phyloP scores from a whole-genome alignment of 2,329 filamentous ascomycete genomes.

The Fusarium lyarnte region DNA sequence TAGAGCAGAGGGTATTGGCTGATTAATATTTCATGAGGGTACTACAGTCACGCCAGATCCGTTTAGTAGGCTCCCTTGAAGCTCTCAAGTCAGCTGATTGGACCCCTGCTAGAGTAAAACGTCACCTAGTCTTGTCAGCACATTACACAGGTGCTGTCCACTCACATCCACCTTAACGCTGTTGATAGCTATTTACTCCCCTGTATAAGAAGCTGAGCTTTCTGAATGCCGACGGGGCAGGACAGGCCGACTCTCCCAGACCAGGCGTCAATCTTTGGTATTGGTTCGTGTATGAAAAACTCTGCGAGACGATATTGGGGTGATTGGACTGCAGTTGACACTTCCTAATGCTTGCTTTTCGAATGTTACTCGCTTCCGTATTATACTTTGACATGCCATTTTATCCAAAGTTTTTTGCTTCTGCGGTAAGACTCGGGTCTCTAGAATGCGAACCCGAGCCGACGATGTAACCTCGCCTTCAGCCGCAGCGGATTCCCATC shows the following conservation, averaged over 20 bases:
- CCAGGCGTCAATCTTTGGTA: background rate
- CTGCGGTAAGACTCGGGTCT: background rate
- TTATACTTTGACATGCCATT: background rate
- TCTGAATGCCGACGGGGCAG: background rate
- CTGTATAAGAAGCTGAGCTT: background rate
- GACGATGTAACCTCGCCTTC: background rate
- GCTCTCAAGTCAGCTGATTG: background rate
- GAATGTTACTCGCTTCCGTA: background rate
- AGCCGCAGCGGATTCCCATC: background rate
- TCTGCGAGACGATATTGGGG: background rate
- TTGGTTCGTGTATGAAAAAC: background rate
- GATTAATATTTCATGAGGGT: background rate
- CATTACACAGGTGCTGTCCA: background rate
- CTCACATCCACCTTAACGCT: background rate
- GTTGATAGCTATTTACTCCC: too few relatives aligned
- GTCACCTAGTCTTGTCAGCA: background rate
- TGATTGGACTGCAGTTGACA: accelerated
- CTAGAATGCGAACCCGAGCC: background rate
- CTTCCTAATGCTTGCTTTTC: background rate
- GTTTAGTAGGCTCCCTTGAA: background rate
- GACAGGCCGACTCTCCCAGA: too few relatives aligned
- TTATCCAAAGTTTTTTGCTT: background rate
- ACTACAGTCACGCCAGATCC: background rate
- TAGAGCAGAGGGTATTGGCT: background rate
- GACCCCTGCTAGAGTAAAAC: background rate